These are phyloP conservation scores for Colletotrichum sp. DNA, from an alignment of 2,329 filamentous ascomycete species.

Conservation along the genomic window DNA sequence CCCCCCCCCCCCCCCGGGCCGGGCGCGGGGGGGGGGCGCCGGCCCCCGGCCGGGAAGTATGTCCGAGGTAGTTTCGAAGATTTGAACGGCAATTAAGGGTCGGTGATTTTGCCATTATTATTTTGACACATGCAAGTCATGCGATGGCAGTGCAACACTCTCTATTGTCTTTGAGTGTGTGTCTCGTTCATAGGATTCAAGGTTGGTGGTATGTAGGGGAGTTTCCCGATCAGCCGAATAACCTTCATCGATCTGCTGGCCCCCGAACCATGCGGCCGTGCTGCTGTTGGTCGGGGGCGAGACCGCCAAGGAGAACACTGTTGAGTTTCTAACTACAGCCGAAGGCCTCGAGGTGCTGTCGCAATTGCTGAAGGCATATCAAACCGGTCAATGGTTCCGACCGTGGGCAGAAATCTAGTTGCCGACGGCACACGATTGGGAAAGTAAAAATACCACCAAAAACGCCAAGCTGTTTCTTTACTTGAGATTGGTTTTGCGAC, in stretches of 20 bases:
- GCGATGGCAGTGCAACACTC: neutral
- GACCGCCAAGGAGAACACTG: neutral
- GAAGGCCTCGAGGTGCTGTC: neutral
- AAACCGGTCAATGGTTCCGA: neutral
- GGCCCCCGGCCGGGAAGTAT: too few relatives aligned
- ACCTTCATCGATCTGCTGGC: neutral
- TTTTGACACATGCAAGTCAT: neutral
- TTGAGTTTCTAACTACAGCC: neutral
- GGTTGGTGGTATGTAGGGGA: neutral
- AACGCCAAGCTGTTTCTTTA: neutral
- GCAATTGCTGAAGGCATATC: neutral
- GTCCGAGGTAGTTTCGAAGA: constrained; percentile 12
- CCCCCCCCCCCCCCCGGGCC: too few relatives aligned
- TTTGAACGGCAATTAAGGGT: neutral
- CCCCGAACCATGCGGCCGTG: neutral
- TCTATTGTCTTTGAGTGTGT: neutral
- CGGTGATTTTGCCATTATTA: neutral
- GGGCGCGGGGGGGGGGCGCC: too few relatives aligned
- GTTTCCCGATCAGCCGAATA: neutral
- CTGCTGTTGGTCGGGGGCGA: neutral
- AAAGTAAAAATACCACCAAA: neutral
- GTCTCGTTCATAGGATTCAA: neutral
- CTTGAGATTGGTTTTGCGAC: neutral
- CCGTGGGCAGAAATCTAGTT: neutral
- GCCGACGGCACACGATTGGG: neutral